Percentiles rank a stretch among this genome's conserved stretches.
Evolutionary conservation across 805 yeast genomes (phyloP).

Genomic region (Grigorovia transvaalensis): DNA sequence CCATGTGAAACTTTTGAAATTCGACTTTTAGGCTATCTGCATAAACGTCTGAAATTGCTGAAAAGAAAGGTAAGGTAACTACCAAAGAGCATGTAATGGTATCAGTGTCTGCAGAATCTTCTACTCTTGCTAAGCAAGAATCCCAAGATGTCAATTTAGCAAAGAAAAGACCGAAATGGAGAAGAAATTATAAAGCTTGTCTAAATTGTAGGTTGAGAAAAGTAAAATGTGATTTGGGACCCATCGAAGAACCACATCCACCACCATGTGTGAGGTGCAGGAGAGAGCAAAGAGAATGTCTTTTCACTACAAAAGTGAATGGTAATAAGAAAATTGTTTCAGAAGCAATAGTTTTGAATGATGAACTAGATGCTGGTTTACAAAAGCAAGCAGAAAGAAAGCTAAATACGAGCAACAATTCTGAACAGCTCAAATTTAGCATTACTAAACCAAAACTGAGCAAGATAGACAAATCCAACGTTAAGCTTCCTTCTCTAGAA

Average conservation of each 20-base stretch:
- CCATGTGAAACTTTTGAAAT: neutral
- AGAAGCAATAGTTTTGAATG: neutral
- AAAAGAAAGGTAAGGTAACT: neutral
- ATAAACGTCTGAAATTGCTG: too few relatives aligned
- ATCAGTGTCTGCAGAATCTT: too few relatives aligned
- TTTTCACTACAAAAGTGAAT: conserved; percentile 5
- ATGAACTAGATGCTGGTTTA: neutral
- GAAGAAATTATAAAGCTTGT: conserved; percentile 73
- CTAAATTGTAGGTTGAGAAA: conserved; percentile 75
- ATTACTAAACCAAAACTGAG: neutral
- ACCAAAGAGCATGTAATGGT: neutral
- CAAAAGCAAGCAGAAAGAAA: neutral
- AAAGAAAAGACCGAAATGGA: conserved; percentile 28
- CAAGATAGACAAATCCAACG: too few relatives aligned
- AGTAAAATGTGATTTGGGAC: conserved; percentile 79
- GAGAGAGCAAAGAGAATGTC: conserved; percentile 72
- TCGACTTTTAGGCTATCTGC: neutral
- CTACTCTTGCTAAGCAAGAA: neutral
- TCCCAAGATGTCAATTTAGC: neutral
- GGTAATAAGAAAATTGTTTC: neutral
- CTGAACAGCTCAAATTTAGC: neutral
- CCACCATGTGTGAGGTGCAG: conserved; percentile 83
- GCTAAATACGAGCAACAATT: too few relatives aligned
- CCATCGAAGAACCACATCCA: conserved; percentile 54
- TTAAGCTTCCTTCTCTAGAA: neutral